Conservation (phyloP, 352 stramenopile species). For the Pilasporangium apinafurcum region DNA sequence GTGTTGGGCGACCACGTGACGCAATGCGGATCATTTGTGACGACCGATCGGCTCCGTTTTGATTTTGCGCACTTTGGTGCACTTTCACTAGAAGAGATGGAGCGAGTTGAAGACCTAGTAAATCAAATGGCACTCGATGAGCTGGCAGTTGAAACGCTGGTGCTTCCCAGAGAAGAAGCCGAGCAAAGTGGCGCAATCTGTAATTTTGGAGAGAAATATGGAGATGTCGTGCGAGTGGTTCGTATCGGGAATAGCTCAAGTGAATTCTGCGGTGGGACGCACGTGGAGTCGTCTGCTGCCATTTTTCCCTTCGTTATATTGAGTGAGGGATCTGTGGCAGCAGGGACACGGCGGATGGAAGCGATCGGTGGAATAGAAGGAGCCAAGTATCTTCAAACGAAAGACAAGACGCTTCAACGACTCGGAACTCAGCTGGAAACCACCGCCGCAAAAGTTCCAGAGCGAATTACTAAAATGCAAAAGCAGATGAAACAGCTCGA, state of each 20-base stretch:
- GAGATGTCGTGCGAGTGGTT: constrained; percentile 76
- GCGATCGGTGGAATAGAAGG: constrained; percentile 44
- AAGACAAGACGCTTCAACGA: constrained; percentile 35
- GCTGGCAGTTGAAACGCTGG: constrained; percentile 25
- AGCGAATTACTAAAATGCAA: constrained; percentile 64
- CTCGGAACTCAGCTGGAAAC: constrained; percentile 56
- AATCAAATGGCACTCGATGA: constrained; percentile 45
- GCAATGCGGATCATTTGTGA: constrained; percentile 66
- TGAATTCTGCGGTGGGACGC: constrained; percentile 78
- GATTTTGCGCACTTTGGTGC: constrained; percentile 80
- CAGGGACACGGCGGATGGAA: constrained; percentile 72
- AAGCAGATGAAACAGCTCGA: constrained; percentile 68
- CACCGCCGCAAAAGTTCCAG: constrained; percentile 45
- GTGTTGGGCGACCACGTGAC: constrained; percentile 69
- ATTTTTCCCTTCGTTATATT: constrained; percentile 73
- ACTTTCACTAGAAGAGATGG: constrained; percentile 52
- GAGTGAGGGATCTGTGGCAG: constrained; percentile 72
- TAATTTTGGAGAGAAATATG: constrained; percentile 83
- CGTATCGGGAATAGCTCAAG: constrained; percentile 38
- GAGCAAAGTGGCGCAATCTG: constrained; percentile 64
- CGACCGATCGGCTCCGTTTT: constrained; percentile 57
- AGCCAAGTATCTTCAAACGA: constrained; percentile 48
- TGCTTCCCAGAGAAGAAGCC: constrained; percentile 37
- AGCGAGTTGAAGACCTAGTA: constrained; percentile 43
- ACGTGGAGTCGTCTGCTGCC: constrained; percentile 34